Base-by-base conservation (phyloP, 2,329 filamentous ascomycete species). In the Venturia asperata region DNA sequence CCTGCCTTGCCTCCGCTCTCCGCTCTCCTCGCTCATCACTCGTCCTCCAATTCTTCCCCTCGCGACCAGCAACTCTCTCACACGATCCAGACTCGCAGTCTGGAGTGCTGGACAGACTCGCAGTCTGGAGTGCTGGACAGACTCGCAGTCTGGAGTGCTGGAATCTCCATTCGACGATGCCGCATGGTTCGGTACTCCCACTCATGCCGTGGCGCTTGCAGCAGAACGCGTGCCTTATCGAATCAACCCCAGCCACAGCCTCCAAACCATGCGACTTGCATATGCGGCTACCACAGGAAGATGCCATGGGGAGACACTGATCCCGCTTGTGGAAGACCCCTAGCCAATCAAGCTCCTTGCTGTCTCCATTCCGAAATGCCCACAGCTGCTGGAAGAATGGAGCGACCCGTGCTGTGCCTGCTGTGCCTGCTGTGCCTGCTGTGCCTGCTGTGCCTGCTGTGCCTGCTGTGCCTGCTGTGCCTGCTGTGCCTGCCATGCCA, bases 71-170 rank as follows among this genome's bases (percentile, higher is more conserved):
- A 24, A 24, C 13, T 27, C 47, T 27, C 47, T 52, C 47, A 52
- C 47, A 27, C 47, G 24, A 27, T 27, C 47, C 47, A 52, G 24
- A 52, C 21, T 15, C 47, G 21, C 21, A 13, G n/a, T 49, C 45
- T 49, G n/a, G n/a, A n/a, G n/a, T n/a, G n/a, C n/a, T n/a, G n/a
- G n/a, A n/a, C n/a, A n/a, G n/a, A n/a, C n/a, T n/a, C n/a, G n/a
- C n/a, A n/a, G 9, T 52, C 47, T 52, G 47, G 47, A 52, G 47
- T 21, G 47, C 47, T 52, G 47, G 47, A 52, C 47, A 52, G 24
- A 52, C 21, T 15, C 47, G 21, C 21, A 13, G 9, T 52, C 47
- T 52, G 47, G 47, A 52, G 47, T 21, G 47, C 47, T 52, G 47
- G 47, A 52, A 17, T 15, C 47, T 52, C 13, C n/a, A 27, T 52